Conservation (phyloP, 75 land plant species). For the Pseudotsuga menziesii region DNA sequence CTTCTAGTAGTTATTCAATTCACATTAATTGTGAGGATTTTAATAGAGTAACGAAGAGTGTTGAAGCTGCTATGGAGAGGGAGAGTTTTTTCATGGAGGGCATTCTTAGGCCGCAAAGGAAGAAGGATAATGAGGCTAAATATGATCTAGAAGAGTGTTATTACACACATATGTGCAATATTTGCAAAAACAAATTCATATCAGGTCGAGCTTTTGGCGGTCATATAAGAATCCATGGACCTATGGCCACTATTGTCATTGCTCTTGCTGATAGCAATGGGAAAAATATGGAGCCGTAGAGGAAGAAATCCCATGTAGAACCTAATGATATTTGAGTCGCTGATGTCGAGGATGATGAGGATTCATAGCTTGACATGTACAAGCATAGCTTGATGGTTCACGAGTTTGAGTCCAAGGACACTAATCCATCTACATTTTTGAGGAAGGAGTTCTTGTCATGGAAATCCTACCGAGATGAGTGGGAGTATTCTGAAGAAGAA, state of each 20-base stretch:
- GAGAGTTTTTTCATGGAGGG: neutral
- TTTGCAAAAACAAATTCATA: slow-evolving; percentile 14
- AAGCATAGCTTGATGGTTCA: too few species aligned
- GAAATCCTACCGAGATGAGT: slow-evolving; percentile 42
- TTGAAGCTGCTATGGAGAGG: neutral
- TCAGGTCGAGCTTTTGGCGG: slow-evolving; percentile 27
- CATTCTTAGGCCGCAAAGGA: neutral
- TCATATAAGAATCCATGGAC: slow-evolving; percentile 24
- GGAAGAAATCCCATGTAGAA: slow-evolving; percentile 8
- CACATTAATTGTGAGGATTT: neutral
- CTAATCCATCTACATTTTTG: neutral
- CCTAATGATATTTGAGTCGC: neutral
- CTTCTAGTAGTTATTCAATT: neutral
- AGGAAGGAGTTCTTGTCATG: slow-evolving; percentile 35
- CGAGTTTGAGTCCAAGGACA: too few species aligned
- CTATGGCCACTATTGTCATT: neutral
- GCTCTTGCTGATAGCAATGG: slow-evolving; percentile 3
- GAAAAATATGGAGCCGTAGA: neutral
- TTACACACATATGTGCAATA: slow-evolving; percentile 16
- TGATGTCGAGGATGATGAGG: neutral
- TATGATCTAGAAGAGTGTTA: slow-evolving; percentile 1
- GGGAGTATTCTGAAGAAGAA: too few species aligned
- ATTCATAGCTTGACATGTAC: too few species aligned
- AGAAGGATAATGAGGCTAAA: neutral
- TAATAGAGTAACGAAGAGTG: neutral